A percentile compares a stretch with the other conserved stretches of the same genome.
phyloP scores from a whole-genome alignment of 352 stramenopile genomes.

The Phytophthora hybrid region DNA sequence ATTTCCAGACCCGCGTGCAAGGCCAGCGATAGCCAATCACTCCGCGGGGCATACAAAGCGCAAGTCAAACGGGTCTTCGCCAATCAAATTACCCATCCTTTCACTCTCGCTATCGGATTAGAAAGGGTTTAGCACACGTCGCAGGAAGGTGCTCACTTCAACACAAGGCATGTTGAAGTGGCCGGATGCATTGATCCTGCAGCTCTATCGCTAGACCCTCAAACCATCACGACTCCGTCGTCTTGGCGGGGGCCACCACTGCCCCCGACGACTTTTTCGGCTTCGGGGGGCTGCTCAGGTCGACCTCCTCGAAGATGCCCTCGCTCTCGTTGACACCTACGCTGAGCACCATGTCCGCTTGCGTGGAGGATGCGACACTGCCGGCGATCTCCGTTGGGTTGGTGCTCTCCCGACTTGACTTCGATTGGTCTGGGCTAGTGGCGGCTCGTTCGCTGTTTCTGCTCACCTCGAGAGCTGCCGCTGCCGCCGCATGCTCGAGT shows the following conservation, averaged over 20 bases:
- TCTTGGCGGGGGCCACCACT: constrained; percentile 11
- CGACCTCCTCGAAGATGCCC: constrained; percentile 55
- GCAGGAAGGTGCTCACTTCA: constrained; percentile 17
- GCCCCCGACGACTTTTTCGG: constrained; percentile 11
- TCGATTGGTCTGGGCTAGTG: background rate
- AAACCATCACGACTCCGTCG: constrained; percentile 9
- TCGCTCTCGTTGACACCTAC: constrained; percentile 61
- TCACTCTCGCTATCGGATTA: constrained; percentile 19
- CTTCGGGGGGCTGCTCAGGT: constrained; percentile 29
- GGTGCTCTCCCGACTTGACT: constrained; percentile 1
- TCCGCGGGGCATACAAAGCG: constrained; percentile 64
- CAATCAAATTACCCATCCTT: constrained; percentile 44
- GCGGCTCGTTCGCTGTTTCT: constrained; percentile 12
- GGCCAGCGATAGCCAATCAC: constrained; percentile 86
- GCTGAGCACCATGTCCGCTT: constrained; percentile 21
- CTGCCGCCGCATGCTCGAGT: constrained; percentile 17
- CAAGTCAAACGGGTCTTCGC: constrained; percentile 37
- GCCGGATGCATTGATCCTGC: background rate
- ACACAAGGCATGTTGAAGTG: background rate
- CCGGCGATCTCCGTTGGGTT: constrained; percentile 17
- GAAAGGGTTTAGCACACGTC: constrained; percentile 37
- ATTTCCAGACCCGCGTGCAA: constrained; percentile 32
- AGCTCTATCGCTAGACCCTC: background rate
- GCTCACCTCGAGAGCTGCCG: constrained; percentile 22
- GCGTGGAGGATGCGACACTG: background rate